Conservation (phyloP, 179 eudicot species). For the Spinacia oleracea region DNA sequence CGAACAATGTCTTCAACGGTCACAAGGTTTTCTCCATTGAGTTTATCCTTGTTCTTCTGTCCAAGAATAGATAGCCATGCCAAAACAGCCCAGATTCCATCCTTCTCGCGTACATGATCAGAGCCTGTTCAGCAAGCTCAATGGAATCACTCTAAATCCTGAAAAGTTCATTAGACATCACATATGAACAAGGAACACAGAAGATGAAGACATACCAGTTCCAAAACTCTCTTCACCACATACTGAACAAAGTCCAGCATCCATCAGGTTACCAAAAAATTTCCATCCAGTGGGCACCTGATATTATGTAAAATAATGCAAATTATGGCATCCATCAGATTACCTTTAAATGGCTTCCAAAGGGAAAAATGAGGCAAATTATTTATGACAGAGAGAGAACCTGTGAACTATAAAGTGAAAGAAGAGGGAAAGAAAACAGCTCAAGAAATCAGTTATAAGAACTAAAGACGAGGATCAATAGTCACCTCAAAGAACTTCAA, state of each 20-base stretch:
- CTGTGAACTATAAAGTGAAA: background rate
- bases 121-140: conserved; percentile 57
- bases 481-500: conserved; percentile 93
- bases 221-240: conserved; percentile 99
- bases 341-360: background rate
- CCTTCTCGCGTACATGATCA: conserved; percentile 97
- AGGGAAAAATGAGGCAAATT: background rate
- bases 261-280: conserved; percentile 96
- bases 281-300: conserved; percentile 99
- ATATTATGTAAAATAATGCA: conserved; percentile 2
- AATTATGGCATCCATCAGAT: no score
- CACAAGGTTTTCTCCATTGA: conserved; percentile 73
- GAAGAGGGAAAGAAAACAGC: background rate
- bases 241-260: conserved; percentile 90
- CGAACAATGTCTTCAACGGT: conserved; percentile 95
- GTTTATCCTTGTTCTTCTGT: conserved; percentile 73
- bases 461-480: conserved; percentile 11
- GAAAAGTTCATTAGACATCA: conserved; percentile 5
- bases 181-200: conserved; percentile 12
- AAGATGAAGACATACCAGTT: conserved; percentile 57
- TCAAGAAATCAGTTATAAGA: conserved; percentile 13
- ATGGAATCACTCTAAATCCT: conserved; percentile 2
- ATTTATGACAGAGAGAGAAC: background rate
- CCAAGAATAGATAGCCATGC: conserved; percentile 97
- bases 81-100: conserved; percentile 98